Conservation (phyloP, 352 stramenopile species). For the Phytophthora ramorum region DNA sequence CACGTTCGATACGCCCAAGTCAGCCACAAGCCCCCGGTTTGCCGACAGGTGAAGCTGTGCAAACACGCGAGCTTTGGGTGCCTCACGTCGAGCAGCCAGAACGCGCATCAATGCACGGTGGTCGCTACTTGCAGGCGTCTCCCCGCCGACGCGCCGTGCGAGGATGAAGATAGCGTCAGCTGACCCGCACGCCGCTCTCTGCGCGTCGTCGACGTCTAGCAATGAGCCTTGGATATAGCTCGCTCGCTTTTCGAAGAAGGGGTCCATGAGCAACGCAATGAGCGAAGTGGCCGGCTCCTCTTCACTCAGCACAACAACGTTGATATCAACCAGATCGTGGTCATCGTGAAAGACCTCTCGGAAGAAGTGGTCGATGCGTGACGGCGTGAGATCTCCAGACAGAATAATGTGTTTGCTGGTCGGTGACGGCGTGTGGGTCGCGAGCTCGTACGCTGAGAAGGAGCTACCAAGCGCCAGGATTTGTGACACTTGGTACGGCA, state of each 20-base stretch:
- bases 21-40: slow-evolving; percentile 69
- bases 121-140: slow-evolving; percentile 68
- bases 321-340: slow-evolving; percentile 82
- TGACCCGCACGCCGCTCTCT: slow-evolving; percentile 62
- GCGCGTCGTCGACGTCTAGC: slow-evolving; percentile 76
- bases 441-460: slow-evolving; percentile 78
- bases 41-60: slow-evolving; percentile 81
- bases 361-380: slow-evolving; percentile 87
- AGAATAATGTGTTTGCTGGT: slow-evolving; percentile 78
- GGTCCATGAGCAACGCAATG: slow-evolving; percentile 82
- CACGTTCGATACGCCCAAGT: slow-evolving; percentile 74
- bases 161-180: slow-evolving; percentile 85
- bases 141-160: slow-evolving; percentile 60
- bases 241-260: slow-evolving; percentile 85
- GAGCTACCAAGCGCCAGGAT: slow-evolving; percentile 78
- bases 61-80: slow-evolving; percentile 52
- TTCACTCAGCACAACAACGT: slow-evolving; percentile 79
- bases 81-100: slow-evolving; percentile 70
- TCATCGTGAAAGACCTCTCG: slow-evolving; percentile 87
- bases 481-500: slow-evolving; percentile 83
- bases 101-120: slow-evolving; percentile 81
- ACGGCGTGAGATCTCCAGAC: slow-evolving; percentile 80
- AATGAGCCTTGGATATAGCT: slow-evolving; percentile 84
- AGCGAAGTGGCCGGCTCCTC: slow-evolving; percentile 78
- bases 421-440: slow-evolving; percentile 60